These are phyloP conservation scores for Cordyceps cateniannulata DNA, from an alignment of 2,329 filamentous ascomycete species.

Conservation along the genomic window DNA sequence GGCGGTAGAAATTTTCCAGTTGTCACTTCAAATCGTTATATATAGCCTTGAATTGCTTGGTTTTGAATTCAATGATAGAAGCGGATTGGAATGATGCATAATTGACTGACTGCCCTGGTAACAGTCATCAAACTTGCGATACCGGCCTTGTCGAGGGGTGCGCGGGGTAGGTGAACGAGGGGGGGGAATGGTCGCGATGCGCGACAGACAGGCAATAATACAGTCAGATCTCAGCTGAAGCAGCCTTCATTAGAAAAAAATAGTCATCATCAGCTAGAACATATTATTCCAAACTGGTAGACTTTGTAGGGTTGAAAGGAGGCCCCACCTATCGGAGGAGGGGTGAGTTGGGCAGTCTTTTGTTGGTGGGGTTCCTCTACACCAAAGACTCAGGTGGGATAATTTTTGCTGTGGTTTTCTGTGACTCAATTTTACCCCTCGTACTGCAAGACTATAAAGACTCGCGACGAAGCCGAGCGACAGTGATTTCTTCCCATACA, in stretches of 20 bases:
- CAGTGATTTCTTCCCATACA: neutral
- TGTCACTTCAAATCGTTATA: no score
- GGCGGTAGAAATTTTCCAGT: no score
- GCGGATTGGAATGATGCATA: neutral
- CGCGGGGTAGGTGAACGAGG: neutral
- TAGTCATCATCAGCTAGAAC: neutral
- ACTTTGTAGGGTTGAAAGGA: conserved; percentile 4
- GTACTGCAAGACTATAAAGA: conserved; percentile 1
- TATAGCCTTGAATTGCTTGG: neutral
- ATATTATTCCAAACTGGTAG: neutral
- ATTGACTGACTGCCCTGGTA: neutral
- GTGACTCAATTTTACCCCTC: conserved; percentile 12
- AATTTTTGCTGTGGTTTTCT: conserved; percentile 8
- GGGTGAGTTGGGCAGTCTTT: conserved; percentile 6
- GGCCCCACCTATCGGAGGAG: conserved; percentile 6
- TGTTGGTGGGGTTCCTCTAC: conserved; percentile 2
- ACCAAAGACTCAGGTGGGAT: conserved; percentile 2
- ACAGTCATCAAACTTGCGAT: conserved; percentile 2
- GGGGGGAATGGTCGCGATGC: neutral
- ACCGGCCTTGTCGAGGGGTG: conserved; percentile 5
- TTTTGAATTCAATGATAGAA: no score
- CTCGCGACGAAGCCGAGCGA: neutral
- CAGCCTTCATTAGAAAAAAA: neutral
- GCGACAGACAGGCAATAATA: neutral
- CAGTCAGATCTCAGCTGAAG: neutral